phyloP scores from a whole-genome alignment of 2,329 filamentous ascomycete genomes.

The Monilinia polystroma region DNA sequence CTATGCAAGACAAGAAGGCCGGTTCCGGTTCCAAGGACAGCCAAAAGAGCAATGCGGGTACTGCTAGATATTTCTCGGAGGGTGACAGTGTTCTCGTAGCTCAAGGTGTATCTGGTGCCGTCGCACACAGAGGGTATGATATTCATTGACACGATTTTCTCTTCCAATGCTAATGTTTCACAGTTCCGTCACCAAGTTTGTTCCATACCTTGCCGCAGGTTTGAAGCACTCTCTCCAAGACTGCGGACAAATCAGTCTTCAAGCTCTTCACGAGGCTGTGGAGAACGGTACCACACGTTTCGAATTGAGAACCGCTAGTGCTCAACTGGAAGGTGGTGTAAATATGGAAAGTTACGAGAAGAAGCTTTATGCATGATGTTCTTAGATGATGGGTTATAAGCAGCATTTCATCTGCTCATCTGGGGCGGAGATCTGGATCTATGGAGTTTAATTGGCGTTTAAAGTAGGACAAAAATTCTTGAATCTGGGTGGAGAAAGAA shows the following conservation, averaged over 20 bases:
- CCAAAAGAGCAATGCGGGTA: constrained; percentile 87
- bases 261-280: constrained; percentile 74
- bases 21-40: constrained; percentile 73
- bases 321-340: constrained; percentile 93
- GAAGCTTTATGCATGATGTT: constrained; percentile 85
- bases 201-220: constrained; percentile 92
- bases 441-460: constrained; percentile 17
- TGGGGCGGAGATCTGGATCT: neutral
- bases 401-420: neutral
- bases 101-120: constrained; percentile 88
- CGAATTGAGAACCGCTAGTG: constrained; percentile 90
- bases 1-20: constrained; percentile 99
- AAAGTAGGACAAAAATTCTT: neutral
- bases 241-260: constrained; percentile 79
- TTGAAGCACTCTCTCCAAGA: constrained; percentile 98
- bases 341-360: constrained; percentile 99
- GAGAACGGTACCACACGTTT: constrained; percentile 77
- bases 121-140: constrained; percentile 67
- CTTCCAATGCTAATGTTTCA: constrained; percentile 14
- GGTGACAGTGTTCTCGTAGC: constrained; percentile 92
- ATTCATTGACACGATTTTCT: neutral
- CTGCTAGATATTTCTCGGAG: constrained; percentile 97
- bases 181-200: constrained; percentile 81
- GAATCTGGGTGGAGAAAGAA: constrained; percentile 19
- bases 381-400: constrained; percentile 1